Base-by-base conservation (phyloP, 2,329 filamentous ascomycete species). In the Dactylellina parvicollis region DNA sequence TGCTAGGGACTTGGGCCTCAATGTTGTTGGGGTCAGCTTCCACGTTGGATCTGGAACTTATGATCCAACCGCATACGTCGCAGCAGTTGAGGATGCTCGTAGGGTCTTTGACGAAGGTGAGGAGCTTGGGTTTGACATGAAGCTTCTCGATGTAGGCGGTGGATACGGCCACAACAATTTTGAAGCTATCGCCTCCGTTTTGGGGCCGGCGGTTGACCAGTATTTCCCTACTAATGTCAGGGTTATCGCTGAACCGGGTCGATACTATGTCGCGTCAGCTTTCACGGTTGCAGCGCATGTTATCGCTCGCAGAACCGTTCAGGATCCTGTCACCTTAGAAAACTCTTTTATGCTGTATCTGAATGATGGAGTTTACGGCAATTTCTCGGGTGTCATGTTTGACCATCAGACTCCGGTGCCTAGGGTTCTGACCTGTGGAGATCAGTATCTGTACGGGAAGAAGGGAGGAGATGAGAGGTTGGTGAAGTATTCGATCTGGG, bases 381-480 rank as follows among this genome's bases (percentile, higher is more conserved):
- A 98, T 84, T 98, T 99, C 80, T 96, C 92, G 76, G 96, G 92
- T 87, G 98, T 98, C 85, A 96, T 98, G 85, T 99, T 97, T 81
- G 95, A 98, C 80, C 95, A 98, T 82, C 95, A 99, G 85, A 87
- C 96, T 78, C 95, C 95, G 0, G 83, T 90, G 47, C 92, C 94
- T 64, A 91, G 90, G 82, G 86, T 98, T 69, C 85, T 99, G 61
- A 89, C 88, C 76, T 83, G 85, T 18, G 84, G 85, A 73, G 81
- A 85, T 75, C 83, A 84, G 72, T 85, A 86, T 75, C 80, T 88
- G 79, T 89, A 89, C 80, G 82, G 89, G 81, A 83, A 84, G 75
- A 65, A 83, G 76, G 79, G 82, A 77, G 83, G 85, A n/a, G 80
- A 83, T 55, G 82, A 82, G 18, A 82, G 84, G 36, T 83, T 86